Evolutionary conservation across 2,329 filamentous ascomycete species (phyloP).

Genomic region (Ophiosphaerella narmari): DNA sequence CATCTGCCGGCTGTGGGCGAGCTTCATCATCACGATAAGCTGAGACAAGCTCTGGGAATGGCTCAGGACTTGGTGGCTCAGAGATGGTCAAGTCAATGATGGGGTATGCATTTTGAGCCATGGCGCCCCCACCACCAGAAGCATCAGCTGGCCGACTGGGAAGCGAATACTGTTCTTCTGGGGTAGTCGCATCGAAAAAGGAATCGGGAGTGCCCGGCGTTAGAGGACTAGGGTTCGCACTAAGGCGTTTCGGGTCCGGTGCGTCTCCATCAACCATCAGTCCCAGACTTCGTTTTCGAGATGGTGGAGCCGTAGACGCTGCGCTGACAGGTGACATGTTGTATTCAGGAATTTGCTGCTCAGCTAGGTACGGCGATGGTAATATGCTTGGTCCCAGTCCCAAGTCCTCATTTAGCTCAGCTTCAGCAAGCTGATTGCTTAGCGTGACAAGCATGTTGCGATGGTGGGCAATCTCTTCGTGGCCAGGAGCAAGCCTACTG

Average conservation of each 20-base stretch:
- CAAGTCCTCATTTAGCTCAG: neutral
- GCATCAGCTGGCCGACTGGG: slow-evolving; percentile 4
- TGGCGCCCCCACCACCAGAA: neutral
- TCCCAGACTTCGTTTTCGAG: slow-evolving; percentile 33
- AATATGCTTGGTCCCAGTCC: neutral
- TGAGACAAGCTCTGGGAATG: slow-evolving; percentile 8
- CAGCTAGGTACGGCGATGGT: neutral
- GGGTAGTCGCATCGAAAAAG: neutral
- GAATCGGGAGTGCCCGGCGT: slow-evolving; percentile 30
- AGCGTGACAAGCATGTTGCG: neutral
- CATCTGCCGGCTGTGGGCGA: slow-evolving; percentile 12
- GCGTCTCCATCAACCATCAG: slow-evolving; percentile 11
- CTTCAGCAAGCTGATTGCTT: neutral
- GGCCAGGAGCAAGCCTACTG: neutral
- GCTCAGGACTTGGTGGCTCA: slow-evolving; percentile 20
- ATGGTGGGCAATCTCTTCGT: neutral
- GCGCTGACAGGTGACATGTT: slow-evolving; percentile 2
- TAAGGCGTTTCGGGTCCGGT: slow-evolving; percentile 33
- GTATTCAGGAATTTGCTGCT: neutral
- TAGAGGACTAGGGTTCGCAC: slow-evolving; percentile 24
- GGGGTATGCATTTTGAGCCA: neutral
- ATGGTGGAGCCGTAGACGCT: slow-evolving; percentile 3
- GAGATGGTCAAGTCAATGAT: slow-evolving; percentile 35
- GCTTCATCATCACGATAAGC: slow-evolving; percentile 6
- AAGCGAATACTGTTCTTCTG: slow-evolving; percentile 2